phyloP scores from a whole-genome alignment of 345 rosid genomes.

The Syzygium jambos region DNA sequence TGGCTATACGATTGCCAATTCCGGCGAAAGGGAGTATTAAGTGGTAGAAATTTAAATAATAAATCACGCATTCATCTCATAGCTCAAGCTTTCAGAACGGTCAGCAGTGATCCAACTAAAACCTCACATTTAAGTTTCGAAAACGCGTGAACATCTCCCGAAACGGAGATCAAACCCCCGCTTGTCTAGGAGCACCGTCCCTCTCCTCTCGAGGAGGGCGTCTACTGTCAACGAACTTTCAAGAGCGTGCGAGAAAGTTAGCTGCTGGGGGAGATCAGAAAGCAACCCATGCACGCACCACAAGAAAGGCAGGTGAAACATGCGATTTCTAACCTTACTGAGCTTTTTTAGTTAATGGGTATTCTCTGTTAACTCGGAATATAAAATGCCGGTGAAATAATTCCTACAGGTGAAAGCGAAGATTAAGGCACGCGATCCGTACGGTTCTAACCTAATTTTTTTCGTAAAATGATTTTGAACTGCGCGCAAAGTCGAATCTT shows the following conservation, averaged over 20 bases:
- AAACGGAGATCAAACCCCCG: background rate
- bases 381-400: background rate
- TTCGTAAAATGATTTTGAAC: background rate
- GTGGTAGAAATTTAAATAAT: no score
- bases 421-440: background rate
- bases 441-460: background rate
- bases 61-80: no score
- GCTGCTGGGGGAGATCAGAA: background rate
- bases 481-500: background rate
- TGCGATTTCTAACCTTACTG: no score
- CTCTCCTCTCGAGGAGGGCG: background rate
- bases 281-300: background rate
- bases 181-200: background rate
- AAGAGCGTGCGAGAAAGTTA: background rate
- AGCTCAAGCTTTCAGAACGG: no score
- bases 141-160: background rate
- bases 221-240: background rate
- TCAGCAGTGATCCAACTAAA: no score
- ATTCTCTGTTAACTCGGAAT: background rate
- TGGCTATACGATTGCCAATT: background rate
- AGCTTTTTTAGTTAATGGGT: background rate
- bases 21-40: background rate
- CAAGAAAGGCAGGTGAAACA: background rate
- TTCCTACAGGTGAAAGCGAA: background rate
- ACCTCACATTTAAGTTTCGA: background rate